Evolutionary conservation across 2,329 filamentous ascomycete genomes (phyloP), one percentile per base, ranked within the genome.

Genomic region (Monosporascus sp.): DNA sequence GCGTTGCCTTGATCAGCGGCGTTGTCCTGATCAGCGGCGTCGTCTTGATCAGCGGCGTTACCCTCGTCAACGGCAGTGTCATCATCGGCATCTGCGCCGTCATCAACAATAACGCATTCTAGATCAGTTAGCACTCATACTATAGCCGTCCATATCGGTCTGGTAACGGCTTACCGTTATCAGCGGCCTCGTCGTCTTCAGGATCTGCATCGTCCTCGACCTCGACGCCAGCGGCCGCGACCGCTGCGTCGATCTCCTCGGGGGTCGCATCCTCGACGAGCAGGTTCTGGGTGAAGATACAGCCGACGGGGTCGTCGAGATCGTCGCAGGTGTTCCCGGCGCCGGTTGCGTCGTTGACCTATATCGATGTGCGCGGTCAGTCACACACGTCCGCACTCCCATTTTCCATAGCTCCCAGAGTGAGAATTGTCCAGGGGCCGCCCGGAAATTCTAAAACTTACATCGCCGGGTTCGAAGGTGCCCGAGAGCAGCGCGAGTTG

Each of bases 381-480:
- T n/a, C 24, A 27, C 6, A 27, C 20, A 3, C 20, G 25, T 27
- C 24, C 24, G 24, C 14, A 15, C 8, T 9, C 63, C 37, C 9
- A 31, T 31, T 5, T 11, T 5, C 27, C 27, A 31, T 2, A 31
- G 27, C 27, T 5, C 9, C 3, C 27, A 5, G 9, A 9, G 27
- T 3, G 3, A 9, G 1, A 9, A 9, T 31, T 2, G 9, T 31
- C 4, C 9, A 11, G 27, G 58, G 73, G 6, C 56, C 8, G 31
- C 31, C 11, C 11, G 5, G 53, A 70, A 68, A 17, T 9, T 6
- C 18, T 11, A 18, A 35, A 37, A 61, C 75, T 70, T 62, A 83
- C 72, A 58, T 77, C 58, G 49, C 84, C 84, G 17, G 84, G 81
- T 5, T 75, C 77, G 63, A 88, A 88, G 5, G 84, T 88, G 51